phyloP scores from a whole-genome alignment of 106 monocot genomes.

The Dioscorea zingiberensis region DNA sequence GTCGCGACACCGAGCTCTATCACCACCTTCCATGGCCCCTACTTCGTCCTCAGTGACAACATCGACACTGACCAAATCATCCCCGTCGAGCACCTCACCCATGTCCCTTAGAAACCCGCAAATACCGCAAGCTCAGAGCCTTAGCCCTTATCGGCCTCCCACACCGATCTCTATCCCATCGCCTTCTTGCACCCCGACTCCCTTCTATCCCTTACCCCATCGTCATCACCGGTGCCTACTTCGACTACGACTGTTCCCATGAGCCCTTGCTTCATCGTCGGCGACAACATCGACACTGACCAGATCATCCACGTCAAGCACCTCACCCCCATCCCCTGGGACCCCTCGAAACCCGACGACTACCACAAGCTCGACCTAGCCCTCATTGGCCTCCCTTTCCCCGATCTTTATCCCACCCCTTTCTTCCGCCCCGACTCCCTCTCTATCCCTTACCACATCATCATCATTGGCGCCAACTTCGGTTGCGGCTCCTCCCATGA shows the following conservation, averaged over 20 bases:
- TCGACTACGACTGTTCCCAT: constrained; percentile 96
- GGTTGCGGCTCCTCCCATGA: constrained; percentile 97
- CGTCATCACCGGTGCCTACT: constrained; percentile 76
- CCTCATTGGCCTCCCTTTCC: constrained; percentile 73
- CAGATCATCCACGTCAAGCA: constrained; percentile 96
- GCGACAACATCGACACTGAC: constrained; percentile 98
- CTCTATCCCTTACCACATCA: constrained; percentile 43
- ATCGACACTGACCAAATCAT: constrained; percentile 99
- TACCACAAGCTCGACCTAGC: constrained; percentile 85
- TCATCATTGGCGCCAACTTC: constrained; percentile 84
- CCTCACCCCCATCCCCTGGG: constrained; percentile 91
- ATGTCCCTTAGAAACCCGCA: constrained; percentile 92
- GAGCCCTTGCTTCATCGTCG: constrained; percentile 83
- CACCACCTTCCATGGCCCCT: constrained; percentile 66
- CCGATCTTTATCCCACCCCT: constrained; percentile 53
- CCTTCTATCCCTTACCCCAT: constrained; percentile 45
- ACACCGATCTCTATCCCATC: constrained; percentile 42
- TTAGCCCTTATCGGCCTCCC: constrained; percentile 81
- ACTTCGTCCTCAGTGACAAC: constrained; percentile 95
- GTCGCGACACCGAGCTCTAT: neutral
- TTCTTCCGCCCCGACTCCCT: constrained; percentile 50
- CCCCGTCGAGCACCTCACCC: constrained; percentile 89
- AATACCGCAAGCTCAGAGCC: constrained; percentile 86
- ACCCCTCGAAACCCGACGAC: constrained; percentile 94
- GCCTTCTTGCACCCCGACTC: constrained; percentile 63